Evolutionary conservation across 495 filamentous ascomycete species (phyloP).

Genomic region (Penicillium waksmanii): DNA sequence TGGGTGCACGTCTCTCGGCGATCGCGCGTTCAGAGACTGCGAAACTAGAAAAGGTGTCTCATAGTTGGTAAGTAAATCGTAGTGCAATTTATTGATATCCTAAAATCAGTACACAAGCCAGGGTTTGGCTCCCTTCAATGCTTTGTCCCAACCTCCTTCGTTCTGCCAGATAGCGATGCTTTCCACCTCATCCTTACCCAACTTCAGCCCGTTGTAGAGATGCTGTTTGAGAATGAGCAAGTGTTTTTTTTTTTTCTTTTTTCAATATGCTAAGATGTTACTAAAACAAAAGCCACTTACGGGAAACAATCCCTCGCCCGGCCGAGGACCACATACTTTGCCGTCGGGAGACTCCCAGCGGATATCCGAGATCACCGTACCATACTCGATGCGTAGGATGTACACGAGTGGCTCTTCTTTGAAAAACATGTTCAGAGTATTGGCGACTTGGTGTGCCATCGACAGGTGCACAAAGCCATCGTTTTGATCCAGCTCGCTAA

Average conservation of each 20-base stretch:
- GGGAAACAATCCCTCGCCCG: slow-evolving; percentile 50
- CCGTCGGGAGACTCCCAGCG: slow-evolving; percentile 49
- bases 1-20: background rate
- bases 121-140: slow-evolving; percentile 39
- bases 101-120: slow-evolving; percentile 42
- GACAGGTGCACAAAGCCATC: slow-evolving; percentile 51
- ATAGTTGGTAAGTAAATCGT: background rate
- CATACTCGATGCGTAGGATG: slow-evolving; percentile 76
- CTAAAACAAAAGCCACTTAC: slow-evolving; percentile 30
- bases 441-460: slow-evolving; percentile 43
- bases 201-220: slow-evolving; percentile 48
- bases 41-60: background rate
- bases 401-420: slow-evolving; percentile 73
- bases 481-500: slow-evolving; percentile 46
- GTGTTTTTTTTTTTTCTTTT: background rate
- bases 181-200: slow-evolving; percentile 49
- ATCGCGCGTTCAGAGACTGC: background rate
- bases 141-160: slow-evolving; percentile 48
- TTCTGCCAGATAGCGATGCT: slow-evolving; percentile 51
- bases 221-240: slow-evolving; percentile 34
- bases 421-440: slow-evolving; percentile 66
- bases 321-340: slow-evolving; percentile 43
- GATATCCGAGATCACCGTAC: slow-evolving; percentile 48
- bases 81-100: slow-evolving; percentile 8
- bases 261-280: background rate